Conservation (phyloP, 192 early-diverging fungal species). For the Coemansia sp. region DNA sequence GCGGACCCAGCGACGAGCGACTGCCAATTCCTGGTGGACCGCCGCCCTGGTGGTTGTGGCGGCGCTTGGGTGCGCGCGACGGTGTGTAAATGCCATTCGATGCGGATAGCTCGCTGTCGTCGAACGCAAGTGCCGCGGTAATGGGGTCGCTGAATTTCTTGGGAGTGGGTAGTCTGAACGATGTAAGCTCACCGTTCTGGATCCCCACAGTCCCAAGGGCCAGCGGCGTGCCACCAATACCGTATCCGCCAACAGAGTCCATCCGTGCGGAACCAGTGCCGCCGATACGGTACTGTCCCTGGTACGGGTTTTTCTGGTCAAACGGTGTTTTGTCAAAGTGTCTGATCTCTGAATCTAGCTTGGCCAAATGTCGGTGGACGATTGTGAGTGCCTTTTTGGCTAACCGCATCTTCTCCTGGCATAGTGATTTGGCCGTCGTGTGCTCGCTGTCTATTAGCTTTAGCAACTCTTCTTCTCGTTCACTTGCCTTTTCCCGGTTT, state of each 20-base stretch:
- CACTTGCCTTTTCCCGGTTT: conserved; percentile 22
- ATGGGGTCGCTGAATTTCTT: conserved; percentile 36
- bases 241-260: neutral
- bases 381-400: conserved; percentile 46
- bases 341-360: conserved; percentile 47
- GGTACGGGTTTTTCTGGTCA: neutral
- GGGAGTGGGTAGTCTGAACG: conserved; percentile 25
- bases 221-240: neutral
- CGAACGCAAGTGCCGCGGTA: conserved; percentile 13
- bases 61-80: conserved; percentile 37
- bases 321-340: conserved; percentile 44
- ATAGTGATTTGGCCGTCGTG: conserved; percentile 15
- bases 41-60: conserved; percentile 6
- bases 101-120: conserved; percentile 10
- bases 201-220: conserved; percentile 26
- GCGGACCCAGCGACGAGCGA: neutral
- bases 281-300: conserved; percentile 2
- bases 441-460: conserved; percentile 27
- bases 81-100: conserved; percentile 42
- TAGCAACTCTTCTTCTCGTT: conserved; percentile 26
- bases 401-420: conserved; percentile 44
- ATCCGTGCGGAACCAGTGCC: neutral
- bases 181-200: conserved; percentile 40
- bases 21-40: neutral
- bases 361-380: conserved; percentile 43